Evolutionary conservation across 2,329 filamentous ascomycete species (phyloP).

Genomic region (Arthrobotrys sinensis): DNA sequence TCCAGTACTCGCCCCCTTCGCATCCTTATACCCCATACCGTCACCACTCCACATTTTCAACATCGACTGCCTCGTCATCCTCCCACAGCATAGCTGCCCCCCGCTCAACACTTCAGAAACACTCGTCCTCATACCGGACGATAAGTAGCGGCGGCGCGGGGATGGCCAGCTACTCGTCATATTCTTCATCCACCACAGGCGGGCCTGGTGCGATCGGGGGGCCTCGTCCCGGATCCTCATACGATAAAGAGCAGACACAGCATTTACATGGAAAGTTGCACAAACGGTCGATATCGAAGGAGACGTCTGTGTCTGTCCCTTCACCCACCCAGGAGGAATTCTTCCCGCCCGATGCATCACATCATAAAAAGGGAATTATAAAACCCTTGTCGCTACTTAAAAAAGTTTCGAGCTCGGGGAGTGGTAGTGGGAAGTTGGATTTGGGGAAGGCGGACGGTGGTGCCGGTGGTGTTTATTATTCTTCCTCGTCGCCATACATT

Average conservation of each 20-base stretch:
- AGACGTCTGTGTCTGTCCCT: conserved; percentile 50
- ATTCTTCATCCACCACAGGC: conserved; percentile 46
- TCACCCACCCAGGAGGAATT: conserved; percentile 48
- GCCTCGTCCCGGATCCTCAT: conserved; percentile 49
- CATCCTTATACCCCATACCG: conserved; percentile 54
- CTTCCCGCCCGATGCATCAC: conserved; percentile 48
- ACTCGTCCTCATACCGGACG: conserved; percentile 58
- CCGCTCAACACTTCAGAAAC: conserved; percentile 53
- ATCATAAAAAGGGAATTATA: conserved; percentile 60
- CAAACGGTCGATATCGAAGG: conserved; percentile 60
- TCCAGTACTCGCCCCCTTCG: conserved; percentile 50
- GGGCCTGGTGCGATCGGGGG: conserved; percentile 22
- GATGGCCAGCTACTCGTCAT: conserved; percentile 58
- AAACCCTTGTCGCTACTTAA: conserved; percentile 57
- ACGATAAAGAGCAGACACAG: conserved; percentile 45
- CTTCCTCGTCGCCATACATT: conserved; percentile 56
- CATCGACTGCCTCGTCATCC: conserved; percentile 47
- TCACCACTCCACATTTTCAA: conserved; percentile 45
- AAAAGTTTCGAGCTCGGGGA: conserved; percentile 45
- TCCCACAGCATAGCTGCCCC: conserved; percentile 35
- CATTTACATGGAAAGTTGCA: conserved; percentile 58
- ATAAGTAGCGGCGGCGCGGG: conserved; percentile 46
- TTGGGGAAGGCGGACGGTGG: conserved; percentile 57
- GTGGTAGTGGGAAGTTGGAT: conserved; percentile 52
- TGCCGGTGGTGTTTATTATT: conserved; percentile 51